Evolutionary conservation across 495 filamentous ascomycete genomes (phyloP).

Genomic region (Sordaria brevicollis): DNA sequence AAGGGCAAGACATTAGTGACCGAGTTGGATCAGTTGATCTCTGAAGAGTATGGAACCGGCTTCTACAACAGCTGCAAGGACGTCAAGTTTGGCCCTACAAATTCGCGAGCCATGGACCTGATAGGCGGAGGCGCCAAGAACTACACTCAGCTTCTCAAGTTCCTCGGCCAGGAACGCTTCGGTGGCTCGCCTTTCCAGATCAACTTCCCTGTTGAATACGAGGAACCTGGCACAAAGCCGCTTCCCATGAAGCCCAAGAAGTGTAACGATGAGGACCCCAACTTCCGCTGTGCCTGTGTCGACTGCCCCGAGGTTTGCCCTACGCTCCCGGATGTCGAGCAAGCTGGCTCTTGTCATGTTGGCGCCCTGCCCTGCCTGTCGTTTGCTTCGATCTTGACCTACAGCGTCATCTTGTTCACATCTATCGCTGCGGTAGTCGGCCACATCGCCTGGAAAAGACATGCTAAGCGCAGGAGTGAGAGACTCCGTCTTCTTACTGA

Average conservation of each 20-base stretch:
- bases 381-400: slow-evolving; percentile 81
- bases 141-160: slow-evolving; percentile 73
- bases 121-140: slow-evolving; percentile 94
- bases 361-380: slow-evolving; percentile 82
- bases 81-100: slow-evolving; percentile 92
- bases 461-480: slow-evolving; percentile 64
- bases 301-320: slow-evolving; percentile 84
- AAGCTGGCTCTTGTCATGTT: slow-evolving; percentile 64
- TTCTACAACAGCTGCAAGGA: slow-evolving; percentile 98
- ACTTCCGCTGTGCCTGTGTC: slow-evolving; percentile 83
- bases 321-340: slow-evolving; percentile 58
- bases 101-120: slow-evolving; percentile 83
- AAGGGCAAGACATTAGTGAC: slow-evolving; percentile 66
- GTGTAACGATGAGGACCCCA: slow-evolving; percentile 79
- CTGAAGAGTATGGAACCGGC: slow-evolving; percentile 71
- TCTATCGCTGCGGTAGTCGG: slow-evolving; percentile 57
- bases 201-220: slow-evolving; percentile 66
- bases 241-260: slow-evolving; percentile 58
- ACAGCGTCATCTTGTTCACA: slow-evolving; percentile 59
- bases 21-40: slow-evolving; percentile 84
- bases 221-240: slow-evolving; percentile 54
- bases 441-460: slow-evolving; percentile 63
- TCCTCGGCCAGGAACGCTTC: slow-evolving; percentile 81
- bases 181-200: slow-evolving; percentile 95
- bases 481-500: slow-evolving; percentile 79